Conservation (phyloP, 768 basidiomycete species). For the Candolleomyces aberdarensis region DNA sequence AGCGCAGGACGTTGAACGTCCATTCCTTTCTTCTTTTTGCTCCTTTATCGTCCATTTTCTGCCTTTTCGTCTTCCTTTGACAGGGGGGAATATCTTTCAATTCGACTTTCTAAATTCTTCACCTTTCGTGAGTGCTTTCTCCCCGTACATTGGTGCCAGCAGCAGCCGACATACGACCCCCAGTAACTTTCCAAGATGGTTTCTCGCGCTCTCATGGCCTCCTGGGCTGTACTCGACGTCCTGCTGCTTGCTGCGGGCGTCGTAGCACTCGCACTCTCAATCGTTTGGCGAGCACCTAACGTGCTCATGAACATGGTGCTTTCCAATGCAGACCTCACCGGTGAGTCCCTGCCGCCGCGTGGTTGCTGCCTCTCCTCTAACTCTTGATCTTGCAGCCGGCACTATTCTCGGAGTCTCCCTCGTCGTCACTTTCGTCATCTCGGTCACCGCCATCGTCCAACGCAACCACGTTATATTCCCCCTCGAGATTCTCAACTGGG, state of each 20-base stretch:
- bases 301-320: slow-evolving; percentile 75
- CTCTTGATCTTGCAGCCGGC: slow-evolving; percentile 50
- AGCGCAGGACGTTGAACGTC: slow-evolving; percentile 76
- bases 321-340: slow-evolving; percentile 50
- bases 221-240: slow-evolving; percentile 72
- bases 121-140: slow-evolving; percentile 4
- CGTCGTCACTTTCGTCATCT: slow-evolving; percentile 64
- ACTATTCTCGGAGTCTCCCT: slow-evolving; percentile 65
- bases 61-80: not conserved
- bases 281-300: slow-evolving; percentile 67
- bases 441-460: slow-evolving; percentile 68
- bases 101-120: not conserved
- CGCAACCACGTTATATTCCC: slow-evolving; percentile 65
- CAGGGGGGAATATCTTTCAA: not conserved
- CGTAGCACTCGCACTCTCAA: slow-evolving; percentile 61
- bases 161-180: slow-evolving; percentile 5
- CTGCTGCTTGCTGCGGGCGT: slow-evolving; percentile 69
- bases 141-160: slow-evolving; percentile 7
- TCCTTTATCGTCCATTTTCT: slow-evolving; percentile 2
- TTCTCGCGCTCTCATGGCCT: slow-evolving; percentile 64
- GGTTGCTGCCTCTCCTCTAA: not conserved
- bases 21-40: slow-evolving; percentile 31
- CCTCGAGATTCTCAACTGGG: slow-evolving; percentile 75
- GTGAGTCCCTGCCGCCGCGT: slow-evolving; percentile 35
- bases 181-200: slow-evolving; percentile 50